Base-by-base conservation (phyloP, 129 eudicot genomes). In the Apium graveolens region DNA sequence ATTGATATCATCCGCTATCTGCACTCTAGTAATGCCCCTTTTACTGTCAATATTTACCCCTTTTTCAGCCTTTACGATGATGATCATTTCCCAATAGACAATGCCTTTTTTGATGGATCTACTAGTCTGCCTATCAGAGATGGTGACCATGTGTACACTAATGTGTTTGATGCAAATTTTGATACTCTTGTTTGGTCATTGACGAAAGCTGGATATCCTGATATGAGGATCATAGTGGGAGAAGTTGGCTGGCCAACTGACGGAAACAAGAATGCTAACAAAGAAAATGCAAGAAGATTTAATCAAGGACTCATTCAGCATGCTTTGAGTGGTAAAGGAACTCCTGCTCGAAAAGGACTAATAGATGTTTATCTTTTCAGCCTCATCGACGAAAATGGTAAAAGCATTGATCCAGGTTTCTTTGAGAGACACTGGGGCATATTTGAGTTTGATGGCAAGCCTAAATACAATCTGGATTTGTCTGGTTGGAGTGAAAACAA, bases 201-300 rank as follows among this genome's bases (percentile, higher is more conserved):
- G n/a, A 84, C 51, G 31, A 94, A 85, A 79, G 90, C 98, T 3
- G 97, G 98, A 43, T 91, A 81, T 79, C 96, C 97, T 0, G 93
- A 90, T 3, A 84, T 91, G 87, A 92, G 89, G 73, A 85, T 94
- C 81, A 78, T 88, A 12, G 89, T 94, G 0, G 98, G 97, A 29
- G 98, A 94, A 74, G 88, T 91, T 1, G 98, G 98, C n/a, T 91
- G 98, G 98, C 98, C 98, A 5, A 94, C 98, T 0, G 97, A 94
- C 27, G 98, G 98, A 1, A 87, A 94, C 62, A 80, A 83, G 34
- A 74, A 85, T 27, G 97, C 97, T 1, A 89, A 91, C n/a, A 70
- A 80, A 6, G 74, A 86, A 51, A 86, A 84, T 12, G 98, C 98
- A 0, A 82, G 82, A 70, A 86, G 87, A 75, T 94, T 94, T 46